Conservation (phyloP, 2,329 filamentous ascomycete genomes). For the Paecilomyces niveus region DNA sequence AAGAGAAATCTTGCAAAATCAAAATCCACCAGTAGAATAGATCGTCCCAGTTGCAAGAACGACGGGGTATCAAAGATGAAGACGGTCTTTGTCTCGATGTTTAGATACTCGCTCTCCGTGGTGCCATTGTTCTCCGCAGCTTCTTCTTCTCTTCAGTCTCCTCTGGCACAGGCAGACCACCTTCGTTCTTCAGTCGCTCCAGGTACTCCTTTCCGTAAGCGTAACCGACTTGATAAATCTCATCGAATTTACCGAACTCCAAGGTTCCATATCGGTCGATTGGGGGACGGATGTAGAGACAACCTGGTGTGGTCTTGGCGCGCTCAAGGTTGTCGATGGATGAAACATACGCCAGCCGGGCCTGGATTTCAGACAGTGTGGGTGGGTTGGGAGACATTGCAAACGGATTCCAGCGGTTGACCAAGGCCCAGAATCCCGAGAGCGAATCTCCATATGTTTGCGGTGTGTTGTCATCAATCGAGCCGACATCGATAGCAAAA, state of each 20-base stretch:
- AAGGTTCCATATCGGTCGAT: conserved; percentile 90
- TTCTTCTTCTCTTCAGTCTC: conserved; percentile 72
- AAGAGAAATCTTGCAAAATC: background rate
- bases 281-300: conserved; percentile 92
- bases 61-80: background rate
- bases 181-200: conserved; percentile 67
- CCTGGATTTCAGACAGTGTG: conserved; percentile 92
- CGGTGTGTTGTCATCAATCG: conserved; percentile 83
- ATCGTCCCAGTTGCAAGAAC: background rate
- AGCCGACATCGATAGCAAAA: conserved; percentile 91
- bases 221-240: conserved; percentile 88
- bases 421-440: conserved; percentile 87
- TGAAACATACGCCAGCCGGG: conserved; percentile 85
- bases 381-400: conserved; percentile 83
- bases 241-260: conserved; percentile 96
- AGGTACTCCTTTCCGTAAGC: conserved; percentile 76
- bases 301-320: conserved; percentile 84
- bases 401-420: conserved; percentile 97
- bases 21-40: background rate
- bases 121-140: conserved; percentile 70
- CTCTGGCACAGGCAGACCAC: conserved; percentile 62
- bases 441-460: conserved; percentile 91
- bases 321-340: conserved; percentile 90
- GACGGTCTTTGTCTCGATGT: background rate
- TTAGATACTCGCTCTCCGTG: conserved; percentile 68